Evolutionary conservation across 768 basidiomycete genomes (phyloP).

Genomic region (Rhodocollybia butyracea): DNA sequence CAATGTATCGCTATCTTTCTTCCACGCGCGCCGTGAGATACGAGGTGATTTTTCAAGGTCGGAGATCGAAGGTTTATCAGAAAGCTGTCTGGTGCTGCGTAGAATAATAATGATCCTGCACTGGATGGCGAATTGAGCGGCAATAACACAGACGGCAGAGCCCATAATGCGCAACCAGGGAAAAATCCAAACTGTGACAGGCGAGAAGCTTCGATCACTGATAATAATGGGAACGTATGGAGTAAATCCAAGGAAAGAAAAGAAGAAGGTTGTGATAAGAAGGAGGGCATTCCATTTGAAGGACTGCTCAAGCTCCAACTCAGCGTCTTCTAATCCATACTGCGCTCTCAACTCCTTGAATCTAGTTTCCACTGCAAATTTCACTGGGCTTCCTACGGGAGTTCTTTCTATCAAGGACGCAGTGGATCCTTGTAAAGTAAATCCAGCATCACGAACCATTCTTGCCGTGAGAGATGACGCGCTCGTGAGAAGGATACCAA

Average conservation of each 20-base stretch:
- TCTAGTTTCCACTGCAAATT: background rate
- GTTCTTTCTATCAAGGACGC: background rate
- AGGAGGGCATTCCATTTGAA: background rate
- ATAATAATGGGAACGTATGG: background rate
- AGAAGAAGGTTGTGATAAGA: background rate
- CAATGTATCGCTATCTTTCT: too few relatives aligned
- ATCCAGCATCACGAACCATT: background rate
- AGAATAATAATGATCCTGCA: background rate
- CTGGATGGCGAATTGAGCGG: background rate
- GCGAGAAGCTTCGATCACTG: background rate
- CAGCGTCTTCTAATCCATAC: background rate
- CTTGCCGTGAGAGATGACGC: background rate
- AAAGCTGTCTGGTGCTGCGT: too few relatives aligned
- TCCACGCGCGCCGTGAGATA: too few relatives aligned
- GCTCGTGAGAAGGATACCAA: slow-evolving; percentile 7
- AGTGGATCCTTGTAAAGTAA: background rate
- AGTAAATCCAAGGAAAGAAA: background rate
- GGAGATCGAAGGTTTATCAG: too few relatives aligned
- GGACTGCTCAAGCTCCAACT: background rate
- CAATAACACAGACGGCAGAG: background rate
- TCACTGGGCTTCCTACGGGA: too few relatives aligned
- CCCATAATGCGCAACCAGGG: background rate
- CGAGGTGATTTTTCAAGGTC: too few relatives aligned
- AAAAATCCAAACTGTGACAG: background rate
- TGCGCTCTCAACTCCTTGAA: background rate